Conservation (phyloP, 2,329 filamentous ascomycete genomes). For the Paraconiothyrium brasiliense region DNA sequence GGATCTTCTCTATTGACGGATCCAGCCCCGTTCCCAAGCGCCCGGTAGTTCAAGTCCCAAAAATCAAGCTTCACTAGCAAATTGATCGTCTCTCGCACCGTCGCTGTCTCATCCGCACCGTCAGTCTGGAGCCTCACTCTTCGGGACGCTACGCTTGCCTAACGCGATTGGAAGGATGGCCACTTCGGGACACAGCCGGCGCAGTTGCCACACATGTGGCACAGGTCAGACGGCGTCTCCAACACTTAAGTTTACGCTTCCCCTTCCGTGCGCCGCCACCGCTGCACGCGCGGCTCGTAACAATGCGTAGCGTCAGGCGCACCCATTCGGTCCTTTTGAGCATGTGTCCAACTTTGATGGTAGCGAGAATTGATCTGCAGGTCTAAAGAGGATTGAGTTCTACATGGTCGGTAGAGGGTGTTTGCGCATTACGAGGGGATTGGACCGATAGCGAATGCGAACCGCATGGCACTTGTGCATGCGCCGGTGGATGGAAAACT, state of each 20-base stretch:
- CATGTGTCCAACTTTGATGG: not conserved
- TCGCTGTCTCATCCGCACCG: not conserved
- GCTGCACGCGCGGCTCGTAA: conserved; percentile 9
- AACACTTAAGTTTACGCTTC: not conserved
- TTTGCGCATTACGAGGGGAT: not conserved
- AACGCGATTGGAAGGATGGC: not conserved
- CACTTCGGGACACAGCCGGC: not conserved
- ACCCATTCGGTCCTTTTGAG: not conserved
- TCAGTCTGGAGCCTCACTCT: not conserved
- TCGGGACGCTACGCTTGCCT: not conserved
- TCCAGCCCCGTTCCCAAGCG: not conserved
- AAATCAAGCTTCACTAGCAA: conserved; percentile 1
- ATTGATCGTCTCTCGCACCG: not conserved
- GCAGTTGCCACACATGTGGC: not conserved
- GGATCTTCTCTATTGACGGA: too few species aligned
- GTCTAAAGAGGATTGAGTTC: not conserved
- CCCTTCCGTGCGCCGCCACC: not conserved
- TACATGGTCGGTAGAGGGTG: not conserved
- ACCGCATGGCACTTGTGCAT: not conserved
- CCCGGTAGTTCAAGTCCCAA: not conserved
- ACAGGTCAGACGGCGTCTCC: not conserved
- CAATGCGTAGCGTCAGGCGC: conserved; percentile 1
- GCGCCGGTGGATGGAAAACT: not conserved
- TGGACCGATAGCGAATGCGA: not conserved
- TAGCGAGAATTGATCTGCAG: not conserved